phyloP scores from a whole-genome alignment of 202 grass and related monocot species.

The Zizania palustris region DNA sequence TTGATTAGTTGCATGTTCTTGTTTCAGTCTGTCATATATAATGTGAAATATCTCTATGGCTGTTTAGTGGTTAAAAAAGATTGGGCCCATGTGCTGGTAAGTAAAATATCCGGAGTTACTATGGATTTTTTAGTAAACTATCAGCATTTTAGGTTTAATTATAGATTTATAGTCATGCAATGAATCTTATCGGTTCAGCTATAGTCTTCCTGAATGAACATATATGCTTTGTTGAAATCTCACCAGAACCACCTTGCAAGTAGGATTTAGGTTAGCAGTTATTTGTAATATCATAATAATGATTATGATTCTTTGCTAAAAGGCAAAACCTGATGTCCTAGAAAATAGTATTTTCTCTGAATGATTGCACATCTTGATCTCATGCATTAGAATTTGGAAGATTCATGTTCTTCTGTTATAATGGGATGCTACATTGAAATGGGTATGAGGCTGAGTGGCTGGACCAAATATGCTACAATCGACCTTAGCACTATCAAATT shows the following conservation, averaged over 20 bases:
- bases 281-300: neutral
- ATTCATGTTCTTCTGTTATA: neutral
- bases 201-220: neutral
- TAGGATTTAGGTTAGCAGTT: neutral
- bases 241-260: neutral
- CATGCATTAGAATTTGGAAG: neutral
- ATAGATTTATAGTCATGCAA: neutral
- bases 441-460: neutral
- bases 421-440: neutral
- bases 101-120: neutral
- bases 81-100: neutral
- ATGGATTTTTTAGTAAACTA: no score
- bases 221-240: neutral
- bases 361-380: neutral
- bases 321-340: neutral
- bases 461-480: neutral
- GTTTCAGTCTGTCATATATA: neutral
- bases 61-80: neutral
- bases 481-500: neutral
- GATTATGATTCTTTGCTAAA: neutral
- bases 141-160: neutral
- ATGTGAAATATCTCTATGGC: neutral
- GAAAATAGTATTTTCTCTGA: neutral
- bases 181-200: neutral
- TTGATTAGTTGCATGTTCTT: neutral